Percentiles rank a stretch among this genome's conserved stretches.
These are phyloP conservation scores for Camptophora hylomeconis DNA, from an alignment of 2,329 filamentous ascomycete species.

Conservation along the genomic window DNA sequence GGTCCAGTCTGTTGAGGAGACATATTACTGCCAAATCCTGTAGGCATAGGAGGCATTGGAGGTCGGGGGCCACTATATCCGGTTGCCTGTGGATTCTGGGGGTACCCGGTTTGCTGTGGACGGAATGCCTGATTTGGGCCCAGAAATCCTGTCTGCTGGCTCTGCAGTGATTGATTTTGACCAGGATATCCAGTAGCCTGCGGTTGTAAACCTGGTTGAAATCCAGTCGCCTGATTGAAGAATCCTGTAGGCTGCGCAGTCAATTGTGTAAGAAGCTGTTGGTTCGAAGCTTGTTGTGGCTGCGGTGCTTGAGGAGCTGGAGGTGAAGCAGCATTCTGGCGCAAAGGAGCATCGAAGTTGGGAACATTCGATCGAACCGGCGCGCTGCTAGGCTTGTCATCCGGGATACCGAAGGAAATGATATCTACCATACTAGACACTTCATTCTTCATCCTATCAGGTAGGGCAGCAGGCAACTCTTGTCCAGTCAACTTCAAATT, in stretches of 20 bases:
- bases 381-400: constrained; percentile 46
- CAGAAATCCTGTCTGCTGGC: constrained; percentile 35
- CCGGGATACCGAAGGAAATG: constrained; percentile 83
- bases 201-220: constrained; percentile 38
- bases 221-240: constrained; percentile 53
- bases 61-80: constrained; percentile 71
- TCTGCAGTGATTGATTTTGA: constrained; percentile 30
- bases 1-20: constrained; percentile 54
- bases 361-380: constrained; percentile 53
- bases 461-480: constrained; percentile 58
- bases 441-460: constrained; percentile 84
- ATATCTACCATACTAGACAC: constrained; percentile 99
- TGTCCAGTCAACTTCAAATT: constrained; percentile 86
- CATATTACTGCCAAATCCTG: constrained; percentile 50
- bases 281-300: constrained; percentile 57
- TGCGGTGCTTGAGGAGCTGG: constrained; percentile 52
- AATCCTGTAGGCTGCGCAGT: constrained; percentile 40
- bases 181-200: constrained; percentile 25
- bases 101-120: constrained; percentile 57
- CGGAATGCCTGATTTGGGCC: constrained; percentile 40
- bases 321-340: constrained; percentile 35
- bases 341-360: constrained; percentile 49
- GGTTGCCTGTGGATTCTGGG: constrained; percentile 57
- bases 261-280: constrained; percentile 44
- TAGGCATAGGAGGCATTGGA: constrained; percentile 74